Conservation (phyloP, 768 basidiomycete species). For the Inosperma sp. region DNA sequence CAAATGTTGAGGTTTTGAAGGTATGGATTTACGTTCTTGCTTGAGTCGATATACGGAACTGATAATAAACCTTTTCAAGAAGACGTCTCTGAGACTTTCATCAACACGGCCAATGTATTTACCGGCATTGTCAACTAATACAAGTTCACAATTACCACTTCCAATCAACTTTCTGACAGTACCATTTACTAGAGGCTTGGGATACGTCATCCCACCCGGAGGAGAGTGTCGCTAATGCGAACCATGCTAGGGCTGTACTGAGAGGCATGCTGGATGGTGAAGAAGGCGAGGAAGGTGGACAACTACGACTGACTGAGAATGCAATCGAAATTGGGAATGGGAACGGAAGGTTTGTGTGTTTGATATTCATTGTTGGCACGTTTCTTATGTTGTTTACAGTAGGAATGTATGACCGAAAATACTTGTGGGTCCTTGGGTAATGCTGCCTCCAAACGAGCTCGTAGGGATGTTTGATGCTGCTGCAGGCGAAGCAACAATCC, state of each 20-base stretch:
- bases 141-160: conserved; percentile 27
- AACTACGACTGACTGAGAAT: conserved; percentile 38
- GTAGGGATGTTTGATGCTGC: not conserved
- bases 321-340: conserved; percentile 58
- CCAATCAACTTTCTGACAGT: conserved; percentile 61
- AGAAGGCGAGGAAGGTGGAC: conserved; percentile 32
- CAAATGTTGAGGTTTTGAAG: conserved; percentile 68
- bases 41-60: conserved; percentile 7
- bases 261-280: conserved; percentile 57
- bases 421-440: conserved; percentile 60
- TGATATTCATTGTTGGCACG: not conserved
- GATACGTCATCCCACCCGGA: conserved; percentile 80
- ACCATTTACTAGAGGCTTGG: conserved; percentile 66
- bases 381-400: conserved; percentile 32
- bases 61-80: conserved; percentile 40
- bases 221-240: too few species aligned
- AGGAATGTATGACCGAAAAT: conserved; percentile 66
- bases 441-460: conserved; percentile 36
- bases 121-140: conserved; percentile 32
- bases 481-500: conserved; percentile 11
- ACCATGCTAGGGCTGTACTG: conserved; percentile 64
- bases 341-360: conserved; percentile 53
- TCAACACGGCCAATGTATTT: conserved; percentile 59
- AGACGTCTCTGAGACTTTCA: conserved; percentile 57
- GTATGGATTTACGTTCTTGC: conserved; percentile 32